Evolutionary conservation across 768 basidiomycete genomes (phyloP).

Genomic region (Leucocoprinus birnbaumii): DNA sequence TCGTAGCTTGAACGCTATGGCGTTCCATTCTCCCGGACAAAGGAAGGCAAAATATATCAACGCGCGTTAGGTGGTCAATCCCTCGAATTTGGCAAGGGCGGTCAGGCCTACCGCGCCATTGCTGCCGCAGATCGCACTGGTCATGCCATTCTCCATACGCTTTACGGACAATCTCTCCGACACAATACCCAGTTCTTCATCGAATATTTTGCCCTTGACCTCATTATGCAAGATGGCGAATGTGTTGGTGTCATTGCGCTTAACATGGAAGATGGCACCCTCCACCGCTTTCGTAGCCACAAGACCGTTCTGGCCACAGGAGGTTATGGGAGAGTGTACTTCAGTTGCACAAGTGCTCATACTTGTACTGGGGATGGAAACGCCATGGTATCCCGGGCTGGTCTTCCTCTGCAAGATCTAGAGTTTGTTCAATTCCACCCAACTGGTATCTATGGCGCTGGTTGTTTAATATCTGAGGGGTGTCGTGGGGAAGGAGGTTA

Average conservation of each 20-base stretch:
- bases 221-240: slow-evolving; percentile 98
- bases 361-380: slow-evolving; percentile 99
- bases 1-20: slow-evolving; percentile 94
- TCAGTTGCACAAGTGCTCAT: slow-evolving; percentile 97
- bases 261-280: slow-evolving; percentile 99
- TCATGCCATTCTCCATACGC: slow-evolving; percentile 96
- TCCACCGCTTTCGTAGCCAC: slow-evolving; percentile 97
- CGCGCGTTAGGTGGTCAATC: slow-evolving; percentile 99
- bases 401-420: slow-evolving; percentile 92
- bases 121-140: slow-evolving; percentile 99
- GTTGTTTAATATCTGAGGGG: slow-evolving; percentile 98
- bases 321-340: slow-evolving; percentile 97
- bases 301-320: slow-evolving; percentile 98
- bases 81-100: slow-evolving; percentile 94
- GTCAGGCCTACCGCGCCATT: slow-evolving; percentile 98
- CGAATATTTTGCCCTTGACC: slow-evolving; percentile 98
- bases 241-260: slow-evolving; percentile 99
- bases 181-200: slow-evolving; percentile 99
- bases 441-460: slow-evolving; percentile 98
- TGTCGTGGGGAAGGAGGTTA: slow-evolving; percentile 99
- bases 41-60: slow-evolving; percentile 99
- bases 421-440: slow-evolving; percentile 99
- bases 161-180: slow-evolving; percentile 97
- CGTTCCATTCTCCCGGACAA: slow-evolving; percentile 97
- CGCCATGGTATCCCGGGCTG: slow-evolving; percentile 96